phyloP scores from a whole-genome alignment of 164 flowering plant genomes.

The Vitis rotundifolia region DNA sequence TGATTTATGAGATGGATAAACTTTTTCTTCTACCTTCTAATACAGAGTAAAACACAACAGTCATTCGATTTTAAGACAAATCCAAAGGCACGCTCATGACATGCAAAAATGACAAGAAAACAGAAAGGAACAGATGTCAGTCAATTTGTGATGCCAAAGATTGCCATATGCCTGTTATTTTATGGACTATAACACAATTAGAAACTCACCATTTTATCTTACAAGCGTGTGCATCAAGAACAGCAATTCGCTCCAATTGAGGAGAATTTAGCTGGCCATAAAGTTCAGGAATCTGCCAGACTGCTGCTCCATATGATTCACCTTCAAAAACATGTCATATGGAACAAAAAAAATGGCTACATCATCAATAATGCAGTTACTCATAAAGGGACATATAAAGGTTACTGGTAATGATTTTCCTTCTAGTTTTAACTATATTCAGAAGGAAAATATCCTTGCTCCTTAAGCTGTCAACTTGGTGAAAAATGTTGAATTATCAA shows the following conservation, averaged over 20 bases:
- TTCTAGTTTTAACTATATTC: too few species aligned
- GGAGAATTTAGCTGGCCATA: slow-evolving; percentile 89
- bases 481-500: too few species aligned
- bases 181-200: background rate
- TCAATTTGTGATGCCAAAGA: background rate
- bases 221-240: slow-evolving; percentile 71
- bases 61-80: too few species aligned
- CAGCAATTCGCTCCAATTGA: slow-evolving; percentile 72
- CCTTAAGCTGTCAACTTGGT: too few species aligned
- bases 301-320: slow-evolving; percentile 84
- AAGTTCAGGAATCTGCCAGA: slow-evolving; percentile 96
- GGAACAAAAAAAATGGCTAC: background rate
- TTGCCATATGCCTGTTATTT: background rate
- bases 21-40: too few species aligned
- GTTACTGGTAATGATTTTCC: too few species aligned
- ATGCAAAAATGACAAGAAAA: background rate
- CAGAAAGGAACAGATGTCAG: background rate
- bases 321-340: slow-evolving; percentile 46
- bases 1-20: too few species aligned
- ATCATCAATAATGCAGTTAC: background rate
- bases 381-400: too few species aligned
- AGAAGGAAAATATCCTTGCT: too few species aligned
- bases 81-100: background rate
- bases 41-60: too few species aligned
- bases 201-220: slow-evolving; percentile 76